A percentile compares a stretch with the other conserved stretches of the same genome.
Evolutionary conservation across 108 stramenopile genomes (phyloP).

Genomic region (Aurantiochytrium sp.): DNA sequence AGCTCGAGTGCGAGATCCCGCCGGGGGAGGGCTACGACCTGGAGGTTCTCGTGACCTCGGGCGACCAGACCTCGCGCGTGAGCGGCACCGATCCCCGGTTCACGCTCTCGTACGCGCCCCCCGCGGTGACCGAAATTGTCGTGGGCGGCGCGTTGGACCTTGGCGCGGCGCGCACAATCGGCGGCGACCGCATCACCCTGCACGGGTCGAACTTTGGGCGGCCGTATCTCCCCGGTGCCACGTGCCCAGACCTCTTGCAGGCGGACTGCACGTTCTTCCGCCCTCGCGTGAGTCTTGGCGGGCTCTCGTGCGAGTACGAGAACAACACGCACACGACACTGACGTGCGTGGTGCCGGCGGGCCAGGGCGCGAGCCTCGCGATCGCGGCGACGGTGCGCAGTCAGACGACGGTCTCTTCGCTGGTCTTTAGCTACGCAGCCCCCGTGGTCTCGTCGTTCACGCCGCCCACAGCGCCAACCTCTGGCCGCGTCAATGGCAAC

Average conservation of each 20-base stretch:
- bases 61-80: neutral
- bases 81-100: neutral
- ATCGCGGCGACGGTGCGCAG: conserved; percentile 15
- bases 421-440: neutral
- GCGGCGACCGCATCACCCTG: neutral
- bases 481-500: neutral
- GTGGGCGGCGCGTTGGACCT: neutral
- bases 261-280: neutral
- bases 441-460: conserved; percentile 7
- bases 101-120: neutral
- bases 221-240: neutral
- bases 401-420: neutral
- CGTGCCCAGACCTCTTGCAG: neutral
- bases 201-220: conserved; percentile 30
- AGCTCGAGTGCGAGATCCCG: neutral
- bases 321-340: conserved; percentile 31
- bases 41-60: neutral
- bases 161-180: neutral
- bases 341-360: neutral
- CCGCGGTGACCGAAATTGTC: neutral
- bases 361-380: conserved; percentile 3
- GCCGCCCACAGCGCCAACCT: neutral
- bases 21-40: conserved; percentile 21
- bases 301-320: neutral
- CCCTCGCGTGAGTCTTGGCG: neutral